Base-by-base conservation (phyloP, 352 stramenopile species). In the Globisporangium nagaii region DNA sequence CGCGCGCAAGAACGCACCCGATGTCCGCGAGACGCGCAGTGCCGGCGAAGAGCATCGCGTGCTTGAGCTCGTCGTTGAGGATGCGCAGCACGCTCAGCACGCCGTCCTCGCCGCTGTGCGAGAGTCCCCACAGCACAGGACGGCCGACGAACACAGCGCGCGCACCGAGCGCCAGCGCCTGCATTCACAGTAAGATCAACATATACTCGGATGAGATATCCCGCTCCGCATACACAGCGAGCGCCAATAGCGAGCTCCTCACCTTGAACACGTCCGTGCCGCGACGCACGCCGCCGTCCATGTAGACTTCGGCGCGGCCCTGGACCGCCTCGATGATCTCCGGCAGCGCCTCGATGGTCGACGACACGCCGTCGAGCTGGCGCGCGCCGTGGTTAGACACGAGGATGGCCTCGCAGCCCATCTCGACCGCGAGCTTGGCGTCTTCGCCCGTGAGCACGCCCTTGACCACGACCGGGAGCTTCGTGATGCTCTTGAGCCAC, bases 181-280 rank as follows among this genome's bases (percentile, higher is more conserved):
- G 80, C 31, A n/a, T n/a, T 3, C 36, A 15, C 22, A 41, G 13
- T 51, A 8, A 45, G 9, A 60, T 25, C n/a, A 28, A 28, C 15
- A 35, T 10, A 54, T 40, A 27, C 75, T 30, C 3, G 86, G 56
- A 51, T 19, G 20, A 49, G 22, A n/a, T n/a, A n/a, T n/a, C 8
- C 11, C 30, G 27, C 25, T 22, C 15, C 50, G 13, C n/a, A 39
- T 15, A 37, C 19, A 20, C 28, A 60, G 10, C 17, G n/a, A n/a
- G n/a, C n/a, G n/a, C n/a, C 40, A 46, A 7, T 1, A 30, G 22
- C 40, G 1, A n/a, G 3, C 3, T 0, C 20, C 47, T 20, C 25
- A 92, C 93, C 73, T 97, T 97, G 65, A 98, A 96, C 37, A 96
- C 88, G 64, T 98, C 96, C 3, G 93, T 98, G 34, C 96, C 96